phyloP scores from a whole-genome alignment of 306 rosid species.

The Inga oerstediana region DNA sequence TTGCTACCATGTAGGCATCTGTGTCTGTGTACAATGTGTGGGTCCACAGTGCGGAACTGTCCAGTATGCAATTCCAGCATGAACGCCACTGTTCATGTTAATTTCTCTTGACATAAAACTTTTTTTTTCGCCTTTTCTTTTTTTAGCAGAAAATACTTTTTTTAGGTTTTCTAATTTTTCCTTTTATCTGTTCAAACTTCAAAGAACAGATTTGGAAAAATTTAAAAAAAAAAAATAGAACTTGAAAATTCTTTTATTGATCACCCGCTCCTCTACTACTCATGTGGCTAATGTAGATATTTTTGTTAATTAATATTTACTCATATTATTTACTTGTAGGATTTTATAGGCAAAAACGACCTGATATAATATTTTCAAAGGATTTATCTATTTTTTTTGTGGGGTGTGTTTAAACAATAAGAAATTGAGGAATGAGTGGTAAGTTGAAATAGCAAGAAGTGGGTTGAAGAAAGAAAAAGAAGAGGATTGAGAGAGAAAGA shows the following conservation, averaged over 20 bases:
- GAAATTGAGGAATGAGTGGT: too few relatives aligned
- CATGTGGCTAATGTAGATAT: neutral
- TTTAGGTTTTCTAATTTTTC: neutral
- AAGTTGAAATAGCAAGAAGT: too few relatives aligned
- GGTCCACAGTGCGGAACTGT: constrained; percentile 69
- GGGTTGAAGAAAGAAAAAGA: too few relatives aligned
- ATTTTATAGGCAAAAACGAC: too few relatives aligned
- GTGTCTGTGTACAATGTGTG: constrained; percentile 79
- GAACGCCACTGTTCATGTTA: constrained; percentile 82
- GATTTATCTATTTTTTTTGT: too few relatives aligned
- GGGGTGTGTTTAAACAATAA: too few relatives aligned
- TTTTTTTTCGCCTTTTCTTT: neutral
- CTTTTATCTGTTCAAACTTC: constrained; percentile 2
- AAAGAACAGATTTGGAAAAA: constrained; percentile 4
- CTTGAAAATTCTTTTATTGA: constrained; percentile 37
- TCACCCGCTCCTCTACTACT: neutral
- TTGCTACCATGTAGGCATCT: constrained; percentile 90
- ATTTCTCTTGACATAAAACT: constrained; percentile 54
- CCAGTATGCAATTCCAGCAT: constrained; percentile 74
- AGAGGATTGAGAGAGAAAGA: too few relatives aligned
- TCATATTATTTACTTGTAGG: neutral
- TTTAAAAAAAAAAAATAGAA: neutral
- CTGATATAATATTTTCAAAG: too few relatives aligned
- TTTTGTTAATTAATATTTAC: neutral
- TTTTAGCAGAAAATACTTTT: neutral